A percentile compares a stretch with the other conserved stretches of the same genome.
Conservation (phyloP, 768 basidiomycete genomes). For the Podaxis mareebaensis region DNA sequence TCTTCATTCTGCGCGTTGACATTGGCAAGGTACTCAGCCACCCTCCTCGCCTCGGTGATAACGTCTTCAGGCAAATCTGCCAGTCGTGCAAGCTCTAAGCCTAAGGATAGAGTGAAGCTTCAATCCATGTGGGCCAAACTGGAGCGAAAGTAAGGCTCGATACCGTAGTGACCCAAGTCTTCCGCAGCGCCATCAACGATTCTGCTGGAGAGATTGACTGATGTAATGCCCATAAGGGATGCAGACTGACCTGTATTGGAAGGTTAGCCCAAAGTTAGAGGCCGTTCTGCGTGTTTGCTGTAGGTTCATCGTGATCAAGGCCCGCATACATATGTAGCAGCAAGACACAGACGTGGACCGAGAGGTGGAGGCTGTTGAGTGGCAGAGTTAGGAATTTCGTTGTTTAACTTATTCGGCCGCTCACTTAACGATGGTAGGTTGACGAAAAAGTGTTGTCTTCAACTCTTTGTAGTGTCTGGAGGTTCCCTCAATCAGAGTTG, state of each 20-base stretch:
- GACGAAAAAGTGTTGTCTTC: slow-evolving; percentile 68
- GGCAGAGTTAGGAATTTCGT: slow-evolving; percentile 3
- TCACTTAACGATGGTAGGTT: slow-evolving; percentile 82
- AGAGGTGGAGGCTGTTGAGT: slow-evolving; percentile 71
- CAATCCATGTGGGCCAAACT: background rate
- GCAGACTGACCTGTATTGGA: slow-evolving; percentile 69
- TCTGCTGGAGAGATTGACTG: slow-evolving; percentile 36
- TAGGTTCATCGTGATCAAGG: background rate
- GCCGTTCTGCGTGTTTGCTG: slow-evolving; percentile 57
- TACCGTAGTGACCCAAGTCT: slow-evolving; percentile 73
- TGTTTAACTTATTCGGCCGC: slow-evolving; percentile 22
- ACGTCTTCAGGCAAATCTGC: slow-evolving; percentile 83
- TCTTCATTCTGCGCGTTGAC: slow-evolving; percentile 57
- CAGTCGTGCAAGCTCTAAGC: slow-evolving; percentile 84
- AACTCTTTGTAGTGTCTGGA: slow-evolving; percentile 81
- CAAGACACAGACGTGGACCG: slow-evolving; percentile 59
- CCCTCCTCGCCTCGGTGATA: slow-evolving; percentile 57
- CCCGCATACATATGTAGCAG: background rate
- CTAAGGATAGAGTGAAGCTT: slow-evolving; percentile 36
- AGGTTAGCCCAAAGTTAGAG: slow-evolving; percentile 66
- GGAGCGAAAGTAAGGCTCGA: background rate
- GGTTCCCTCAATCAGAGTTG: slow-evolving; percentile 5
- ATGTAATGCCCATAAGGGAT: background rate
- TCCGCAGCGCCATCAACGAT: slow-evolving; percentile 73
- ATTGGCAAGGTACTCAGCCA: slow-evolving; percentile 59